These are phyloP conservation scores for Megacollybia platyphylla DNA, from an alignment of 1,284 basidiomycete species.

Conservation along the genomic window DNA sequence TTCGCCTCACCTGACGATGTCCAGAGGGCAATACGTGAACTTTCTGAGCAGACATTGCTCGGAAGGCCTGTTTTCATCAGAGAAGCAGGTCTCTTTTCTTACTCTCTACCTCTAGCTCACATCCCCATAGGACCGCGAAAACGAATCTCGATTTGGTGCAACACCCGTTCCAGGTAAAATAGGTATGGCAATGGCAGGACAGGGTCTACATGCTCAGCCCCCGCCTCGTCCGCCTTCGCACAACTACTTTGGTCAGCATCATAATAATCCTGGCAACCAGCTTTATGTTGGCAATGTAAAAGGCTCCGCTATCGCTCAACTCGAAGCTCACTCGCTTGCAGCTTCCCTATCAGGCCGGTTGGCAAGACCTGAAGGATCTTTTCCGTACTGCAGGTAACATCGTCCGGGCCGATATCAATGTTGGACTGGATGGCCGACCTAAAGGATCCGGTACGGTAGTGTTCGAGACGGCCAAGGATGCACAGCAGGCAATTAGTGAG, in stretches of 20 bases:
- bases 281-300: constrained; percentile 86
- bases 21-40: constrained; percentile 74
- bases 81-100: constrained; percentile 46
- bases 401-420: constrained; percentile 86
- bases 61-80: constrained; percentile 93
- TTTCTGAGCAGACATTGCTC: constrained; percentile 79
- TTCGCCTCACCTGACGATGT: constrained; percentile 78
- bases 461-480: constrained; percentile 85
- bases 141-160: constrained; percentile 87
- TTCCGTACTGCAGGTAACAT: constrained; percentile 93
- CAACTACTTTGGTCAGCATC: constrained; percentile 48
- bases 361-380: constrained; percentile 97
- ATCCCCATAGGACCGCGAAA: constrained; percentile 77
- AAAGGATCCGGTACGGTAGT: constrained; percentile 95
- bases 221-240: constrained; percentile 66
- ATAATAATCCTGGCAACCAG: constrained; percentile 68
- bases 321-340: constrained; percentile 29
- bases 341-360: constrained; percentile 91
- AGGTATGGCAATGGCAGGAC: constrained; percentile 80
- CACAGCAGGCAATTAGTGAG: constrained; percentile 82
- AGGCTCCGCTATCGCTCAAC: constrained; percentile 17
- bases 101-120: background rate
- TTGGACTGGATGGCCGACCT: constrained; percentile 82
- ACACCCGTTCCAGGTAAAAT: constrained; percentile 90
- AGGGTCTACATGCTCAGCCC: constrained; percentile 60